These are phyloP conservation scores for Debaryomyces fabryi DNA, from an alignment of 1,139 yeast species.

Conservation along the genomic window DNA sequence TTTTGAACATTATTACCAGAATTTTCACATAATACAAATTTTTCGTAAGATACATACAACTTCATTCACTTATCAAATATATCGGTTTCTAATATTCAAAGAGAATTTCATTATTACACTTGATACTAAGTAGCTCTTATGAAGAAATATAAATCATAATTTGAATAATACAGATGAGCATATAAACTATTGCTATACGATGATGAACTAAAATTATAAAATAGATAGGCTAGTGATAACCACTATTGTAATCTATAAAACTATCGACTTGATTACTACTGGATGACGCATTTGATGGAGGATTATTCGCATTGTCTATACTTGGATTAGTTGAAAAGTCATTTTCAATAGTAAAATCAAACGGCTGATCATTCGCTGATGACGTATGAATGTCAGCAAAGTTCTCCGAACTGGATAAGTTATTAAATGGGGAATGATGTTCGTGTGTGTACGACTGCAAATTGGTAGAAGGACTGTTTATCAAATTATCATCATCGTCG, in stretches of 20 bases:
- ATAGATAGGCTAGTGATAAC: constrained; percentile 14
- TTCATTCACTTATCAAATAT: no score
- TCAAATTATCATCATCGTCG: constrained; percentile 13
- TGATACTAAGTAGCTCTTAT: not conserved
- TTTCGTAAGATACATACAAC: no score
- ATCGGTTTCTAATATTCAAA: not conserved
- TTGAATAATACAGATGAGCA: not conserved
- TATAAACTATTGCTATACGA: not conserved
- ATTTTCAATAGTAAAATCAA: constrained; percentile 1
- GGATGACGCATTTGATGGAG: constrained; percentile 12
- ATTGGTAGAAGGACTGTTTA: constrained; percentile 23
- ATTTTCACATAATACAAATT: no score
- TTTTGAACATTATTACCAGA: no score
- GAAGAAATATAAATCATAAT: not conserved
- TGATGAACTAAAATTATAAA: not conserved
- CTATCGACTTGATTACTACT: constrained; percentile 24
- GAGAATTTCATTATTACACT: no score
- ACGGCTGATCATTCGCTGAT: constrained; percentile 1
- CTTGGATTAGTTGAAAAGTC: constrained; percentile 10
- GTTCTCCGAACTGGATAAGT: constrained; percentile 1
- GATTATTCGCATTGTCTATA: constrained; percentile 9
- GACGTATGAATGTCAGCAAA: constrained; percentile 5
- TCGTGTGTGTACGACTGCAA: constrained; percentile 20
- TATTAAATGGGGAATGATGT: constrained; percentile 12
- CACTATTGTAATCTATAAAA: constrained; percentile 30